Conservation (phyloP, 139 green algal species). For the Closterium sp. region DNA sequence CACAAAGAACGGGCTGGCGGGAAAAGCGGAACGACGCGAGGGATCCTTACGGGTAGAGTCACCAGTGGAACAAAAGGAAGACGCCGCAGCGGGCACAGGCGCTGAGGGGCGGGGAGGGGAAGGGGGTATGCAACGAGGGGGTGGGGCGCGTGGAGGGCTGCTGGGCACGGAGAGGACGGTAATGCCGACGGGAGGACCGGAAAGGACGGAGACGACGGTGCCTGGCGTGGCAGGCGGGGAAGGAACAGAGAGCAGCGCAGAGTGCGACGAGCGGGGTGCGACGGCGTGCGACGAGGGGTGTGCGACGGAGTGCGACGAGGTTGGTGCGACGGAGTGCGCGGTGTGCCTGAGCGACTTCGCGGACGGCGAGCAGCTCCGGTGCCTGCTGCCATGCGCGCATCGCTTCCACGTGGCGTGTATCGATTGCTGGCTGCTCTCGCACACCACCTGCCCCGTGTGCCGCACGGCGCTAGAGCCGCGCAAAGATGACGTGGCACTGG, state of each 20-base stretch:
- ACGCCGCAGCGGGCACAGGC: too few relatives aligned
- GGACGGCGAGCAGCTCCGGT: constrained; percentile 60
- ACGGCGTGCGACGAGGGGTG: constrained; percentile 51
- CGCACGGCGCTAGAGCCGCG: constrained; percentile 45
- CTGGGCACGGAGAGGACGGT: not conserved
- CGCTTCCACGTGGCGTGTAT: constrained; percentile 65
- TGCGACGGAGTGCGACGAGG: constrained; percentile 54
- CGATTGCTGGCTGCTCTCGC: constrained; percentile 61
- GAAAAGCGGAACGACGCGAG: not conserved
- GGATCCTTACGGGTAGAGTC: too few relatives aligned
- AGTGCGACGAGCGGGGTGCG: constrained; percentile 40
- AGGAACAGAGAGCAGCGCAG: constrained; percentile 57
- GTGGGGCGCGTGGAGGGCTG: too few relatives aligned
- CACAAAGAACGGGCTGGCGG: not conserved
- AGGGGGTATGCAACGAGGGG: too few relatives aligned
- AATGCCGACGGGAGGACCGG: not conserved
- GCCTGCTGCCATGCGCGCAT: constrained; percentile 63
- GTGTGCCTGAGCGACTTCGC: constrained; percentile 75
- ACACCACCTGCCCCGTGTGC: constrained; percentile 74
- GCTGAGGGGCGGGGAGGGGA: too few relatives aligned
- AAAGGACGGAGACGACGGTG: not conserved
- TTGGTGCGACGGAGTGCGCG: constrained; percentile 52
- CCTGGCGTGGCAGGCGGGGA: constrained; percentile 51
- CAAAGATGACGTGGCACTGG: not conserved
- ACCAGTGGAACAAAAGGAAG: too few relatives aligned